Conservation (phyloP, 371 early-diverging fungal genomes). For the Haplosporangium sp. region DNA sequence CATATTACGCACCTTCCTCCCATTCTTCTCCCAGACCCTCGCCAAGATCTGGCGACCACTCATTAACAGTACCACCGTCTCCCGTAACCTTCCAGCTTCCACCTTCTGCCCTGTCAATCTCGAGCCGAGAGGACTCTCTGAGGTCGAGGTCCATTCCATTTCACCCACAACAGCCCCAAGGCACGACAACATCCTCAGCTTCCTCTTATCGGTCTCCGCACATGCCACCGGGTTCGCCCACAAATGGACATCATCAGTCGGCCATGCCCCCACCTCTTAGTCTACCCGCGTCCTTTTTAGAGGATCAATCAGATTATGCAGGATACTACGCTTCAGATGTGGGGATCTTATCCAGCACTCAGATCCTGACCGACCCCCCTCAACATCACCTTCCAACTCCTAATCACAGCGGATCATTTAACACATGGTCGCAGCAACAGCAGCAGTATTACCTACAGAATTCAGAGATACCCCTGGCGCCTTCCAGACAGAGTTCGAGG, state of each 20-base stretch:
- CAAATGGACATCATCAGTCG: slow-evolving; percentile 3
- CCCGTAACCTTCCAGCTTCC: slow-evolving; percentile 40
- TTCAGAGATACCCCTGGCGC: slow-evolving; percentile 9
- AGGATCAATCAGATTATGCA: slow-evolving; percentile 49
- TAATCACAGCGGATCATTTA: slow-evolving; percentile 11
- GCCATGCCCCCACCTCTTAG: slow-evolving; percentile 35
- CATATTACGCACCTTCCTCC: slow-evolving; percentile 27
- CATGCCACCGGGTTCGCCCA: slow-evolving; percentile 30
- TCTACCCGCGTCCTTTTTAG: slow-evolving; percentile 45
- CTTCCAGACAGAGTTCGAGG: slow-evolving; percentile 22
- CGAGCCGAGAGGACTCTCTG: slow-evolving; percentile 27
- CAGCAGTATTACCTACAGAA: slow-evolving; percentile 5
- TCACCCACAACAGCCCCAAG: slow-evolving; percentile 10
- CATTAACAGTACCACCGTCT: slow-evolving; percentile 29
- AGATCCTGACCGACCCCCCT: slow-evolving; percentile 13
- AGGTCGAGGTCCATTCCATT: slow-evolving; percentile 31
- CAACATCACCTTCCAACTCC: slow-evolving; percentile 20
- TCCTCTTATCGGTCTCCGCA: slow-evolving; percentile 39
- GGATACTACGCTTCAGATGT: slow-evolving; percentile 51
- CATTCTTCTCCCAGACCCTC: slow-evolving; percentile 39
- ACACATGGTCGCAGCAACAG: slow-evolving; percentile 10
- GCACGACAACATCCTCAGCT: slow-evolving; percentile 6
- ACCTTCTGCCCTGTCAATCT: slow-evolving; percentile 40
- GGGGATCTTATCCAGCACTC: slow-evolving; percentile 32
- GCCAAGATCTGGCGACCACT: slow-evolving; percentile 24